phyloP scores from a whole-genome alignment of 306 rosid genomes.

The Arachis stenosperma region DNA sequence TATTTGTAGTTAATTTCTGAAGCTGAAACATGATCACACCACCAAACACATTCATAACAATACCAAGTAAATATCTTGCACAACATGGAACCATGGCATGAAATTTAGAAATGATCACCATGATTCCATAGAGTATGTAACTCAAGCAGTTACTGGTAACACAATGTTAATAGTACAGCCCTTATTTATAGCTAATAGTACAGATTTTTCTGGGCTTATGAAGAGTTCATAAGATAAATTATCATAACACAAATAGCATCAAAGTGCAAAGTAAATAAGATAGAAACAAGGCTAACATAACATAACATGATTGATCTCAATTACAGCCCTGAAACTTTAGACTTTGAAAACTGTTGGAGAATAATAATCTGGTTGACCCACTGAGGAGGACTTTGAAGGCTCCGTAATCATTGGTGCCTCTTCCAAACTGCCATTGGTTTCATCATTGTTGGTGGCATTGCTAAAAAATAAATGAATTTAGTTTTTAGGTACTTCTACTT shows the following conservation, averaged over 20 bases:
- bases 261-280: slow-evolving; percentile 32
- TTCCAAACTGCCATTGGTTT: slow-evolving; percentile 88
- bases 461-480: no score
- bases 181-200: no score
- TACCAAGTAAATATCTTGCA: neutral
- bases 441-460: slow-evolving; percentile 52
- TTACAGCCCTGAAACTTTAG: slow-evolving; percentile 41
- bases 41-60: slow-evolving; percentile 6
- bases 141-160: slow-evolving; percentile 30
- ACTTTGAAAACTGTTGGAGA: slow-evolving; percentile 75
- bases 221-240: slow-evolving; percentile 14
- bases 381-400: slow-evolving; percentile 90
- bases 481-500: no score
- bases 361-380: slow-evolving; percentile 85
- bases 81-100: neutral
- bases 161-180: slow-evolving; percentile 29
- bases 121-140: slow-evolving; percentile 15
- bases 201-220: slow-evolving; percentile 34
- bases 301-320: slow-evolving; percentile 24
- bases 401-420: slow-evolving; percentile 45
- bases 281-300: slow-evolving; percentile 38
- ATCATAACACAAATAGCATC: slow-evolving; percentile 21
- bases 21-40: no score
- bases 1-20: neutral
- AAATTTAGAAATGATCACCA: slow-evolving; percentile 32